These are phyloP conservation scores for Artomyces pyxidatus DNA, from an alignment of 768 basidiomycete species.

Conservation along the genomic window DNA sequence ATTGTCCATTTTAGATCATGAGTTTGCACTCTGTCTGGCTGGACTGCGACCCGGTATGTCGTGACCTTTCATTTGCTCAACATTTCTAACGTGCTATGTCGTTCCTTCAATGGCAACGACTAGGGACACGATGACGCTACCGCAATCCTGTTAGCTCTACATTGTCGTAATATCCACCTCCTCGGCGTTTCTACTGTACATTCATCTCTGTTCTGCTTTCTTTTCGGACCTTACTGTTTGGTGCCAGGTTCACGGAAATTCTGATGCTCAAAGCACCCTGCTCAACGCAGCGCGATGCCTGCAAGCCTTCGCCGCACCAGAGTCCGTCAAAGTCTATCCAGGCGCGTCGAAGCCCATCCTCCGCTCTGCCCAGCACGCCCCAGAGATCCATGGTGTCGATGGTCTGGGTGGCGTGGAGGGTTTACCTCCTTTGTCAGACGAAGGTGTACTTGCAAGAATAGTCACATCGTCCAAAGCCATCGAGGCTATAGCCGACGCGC, in stretches of 20 bases:
- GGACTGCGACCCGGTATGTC: conserved; percentile 28
- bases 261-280: conserved; percentile 49
- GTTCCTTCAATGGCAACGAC: not conserved
- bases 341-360: conserved; percentile 69
- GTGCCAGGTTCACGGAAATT: conserved; percentile 89
- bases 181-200: conserved; percentile 79
- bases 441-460: conserved; percentile 43
- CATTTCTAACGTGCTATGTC: not conserved
- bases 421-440: conserved; percentile 42
- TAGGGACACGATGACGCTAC: conserved; percentile 89
- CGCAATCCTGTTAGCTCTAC: conserved; percentile 70
- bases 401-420: conserved; percentile 84
- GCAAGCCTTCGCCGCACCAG: conserved; percentile 60
- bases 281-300: conserved; percentile 75
- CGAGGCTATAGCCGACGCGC: conserved; percentile 55
- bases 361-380: conserved; percentile 50
- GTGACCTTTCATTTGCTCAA: not conserved
- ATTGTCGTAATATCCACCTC: conserved; percentile 56
- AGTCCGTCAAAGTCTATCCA: conserved; percentile 50
- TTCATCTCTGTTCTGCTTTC: not conserved
- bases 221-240: not conserved
- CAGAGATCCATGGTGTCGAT: conserved; percentile 76
- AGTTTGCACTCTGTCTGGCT: conserved; percentile 26
- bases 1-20: too few relatives aligned
- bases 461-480: conserved; percentile 45